Conservation (phyloP, 2,329 filamentous ascomycete genomes). For the Coniochaeta sp. region DNA sequence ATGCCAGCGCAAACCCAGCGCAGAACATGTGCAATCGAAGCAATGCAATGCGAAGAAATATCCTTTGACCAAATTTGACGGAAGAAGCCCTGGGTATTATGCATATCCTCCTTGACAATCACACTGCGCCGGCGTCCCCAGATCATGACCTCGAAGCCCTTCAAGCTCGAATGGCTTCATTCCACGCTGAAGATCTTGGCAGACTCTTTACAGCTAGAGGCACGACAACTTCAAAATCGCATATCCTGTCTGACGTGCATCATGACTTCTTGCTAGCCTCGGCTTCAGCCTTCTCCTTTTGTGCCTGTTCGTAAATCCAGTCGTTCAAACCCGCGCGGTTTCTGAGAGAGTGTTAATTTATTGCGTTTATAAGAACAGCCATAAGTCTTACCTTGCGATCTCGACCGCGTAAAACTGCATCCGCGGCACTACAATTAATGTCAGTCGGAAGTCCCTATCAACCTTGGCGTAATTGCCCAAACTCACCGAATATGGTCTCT, state of each 20-base stretch:
- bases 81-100: not conserved
- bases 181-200: not conserved
- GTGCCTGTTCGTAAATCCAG: conserved; percentile 86
- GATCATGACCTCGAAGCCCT: not conserved
- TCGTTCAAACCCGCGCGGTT: conserved; percentile 89
- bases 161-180: too few relatives aligned
- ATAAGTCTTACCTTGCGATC: conserved; percentile 30
- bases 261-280: conserved; percentile 14
- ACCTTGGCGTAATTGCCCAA: not conserved
- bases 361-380: not conserved
- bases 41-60: not conserved
- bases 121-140: not conserved
- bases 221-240: not conserved
- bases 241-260: not conserved
- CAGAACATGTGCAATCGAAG: not conserved
- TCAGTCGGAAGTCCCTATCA: conserved; percentile 3
- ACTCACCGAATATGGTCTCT: conserved; percentile 79
- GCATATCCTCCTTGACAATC: not conserved
- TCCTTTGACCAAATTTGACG: not conserved
- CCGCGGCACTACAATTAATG: conserved; percentile 36
- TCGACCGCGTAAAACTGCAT: conserved; percentile 51
- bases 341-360: conserved; percentile 33
- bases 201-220: not conserved
- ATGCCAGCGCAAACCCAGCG: not conserved
- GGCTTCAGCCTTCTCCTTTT: conserved; percentile 45